Evolutionary conservation across 345 rosid species (phyloP).

Genomic region (Rhodamnia rubescens): DNA sequence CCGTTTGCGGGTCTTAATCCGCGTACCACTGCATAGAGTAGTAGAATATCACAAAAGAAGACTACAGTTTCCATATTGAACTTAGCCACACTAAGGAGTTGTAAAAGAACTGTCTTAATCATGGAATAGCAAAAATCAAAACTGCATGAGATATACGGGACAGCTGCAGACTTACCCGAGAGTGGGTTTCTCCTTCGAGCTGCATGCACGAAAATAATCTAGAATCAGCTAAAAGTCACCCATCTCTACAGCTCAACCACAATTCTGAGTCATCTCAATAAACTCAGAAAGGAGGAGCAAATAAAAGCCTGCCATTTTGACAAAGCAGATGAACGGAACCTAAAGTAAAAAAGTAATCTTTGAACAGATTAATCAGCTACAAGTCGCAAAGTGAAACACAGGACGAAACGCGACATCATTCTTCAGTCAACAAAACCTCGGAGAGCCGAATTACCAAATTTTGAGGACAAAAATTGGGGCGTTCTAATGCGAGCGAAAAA

Average conservation of each 20-base stretch:
- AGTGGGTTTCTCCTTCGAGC: constrained; percentile 98
- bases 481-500: too few relatives aligned
- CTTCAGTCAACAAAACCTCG: not conserved
- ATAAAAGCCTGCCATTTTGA: not conserved
- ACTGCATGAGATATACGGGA: not conserved
- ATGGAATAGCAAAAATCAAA: not conserved
- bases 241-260: not conserved
- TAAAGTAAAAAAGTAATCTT: not conserved
- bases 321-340: not conserved
- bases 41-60: not conserved
- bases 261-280: not conserved
- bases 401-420: not conserved
- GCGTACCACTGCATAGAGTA: constrained; percentile 66
- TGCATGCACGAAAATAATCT: constrained; percentile 11
- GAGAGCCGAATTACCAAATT: too few relatives aligned
- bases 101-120: not conserved
- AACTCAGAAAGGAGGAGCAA: not conserved
- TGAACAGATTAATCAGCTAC: not conserved
- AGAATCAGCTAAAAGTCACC: not conserved
- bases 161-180: constrained; percentile 39
- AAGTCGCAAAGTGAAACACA: not conserved
- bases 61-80: not conserved
- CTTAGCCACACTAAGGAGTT: not conserved
- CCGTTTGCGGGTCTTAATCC: constrained; percentile 99
- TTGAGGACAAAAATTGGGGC: too few relatives aligned